phyloP scores from a whole-genome alignment of 2,329 filamentous ascomycete species.

The Aspergillus puulaauensis region DNA sequence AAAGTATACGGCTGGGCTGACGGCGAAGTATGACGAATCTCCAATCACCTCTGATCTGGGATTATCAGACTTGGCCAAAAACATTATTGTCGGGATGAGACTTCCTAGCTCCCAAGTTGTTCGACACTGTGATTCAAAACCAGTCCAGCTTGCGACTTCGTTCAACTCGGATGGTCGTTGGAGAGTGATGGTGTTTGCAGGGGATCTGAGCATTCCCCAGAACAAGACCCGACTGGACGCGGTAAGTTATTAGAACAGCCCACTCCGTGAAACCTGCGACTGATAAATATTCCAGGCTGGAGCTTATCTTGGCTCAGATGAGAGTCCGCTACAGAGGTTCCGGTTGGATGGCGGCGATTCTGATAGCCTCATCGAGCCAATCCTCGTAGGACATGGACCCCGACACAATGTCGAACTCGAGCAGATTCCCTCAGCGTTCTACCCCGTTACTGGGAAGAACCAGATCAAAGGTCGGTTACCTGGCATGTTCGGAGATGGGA shows the following conservation, averaged over 20 bases:
- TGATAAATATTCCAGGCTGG: slow-evolving; percentile 31
- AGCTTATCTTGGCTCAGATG: slow-evolving; percentile 39
- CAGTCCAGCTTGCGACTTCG: slow-evolving; percentile 52
- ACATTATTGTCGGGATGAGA: slow-evolving; percentile 48
- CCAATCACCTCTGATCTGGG: slow-evolving; percentile 41
- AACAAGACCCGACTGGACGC: slow-evolving; percentile 34
- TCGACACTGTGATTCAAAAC: slow-evolving; percentile 59
- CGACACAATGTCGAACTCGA: slow-evolving; percentile 52
- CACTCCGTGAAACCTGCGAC: slow-evolving; percentile 5
- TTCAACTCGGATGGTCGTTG: slow-evolving; percentile 55
- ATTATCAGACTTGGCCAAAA: slow-evolving; percentile 38
- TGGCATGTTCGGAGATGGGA: neutral
- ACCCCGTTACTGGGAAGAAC: slow-evolving; percentile 56
- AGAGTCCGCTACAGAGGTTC: slow-evolving; percentile 44
- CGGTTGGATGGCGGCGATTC: slow-evolving; percentile 45
- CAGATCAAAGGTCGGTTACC: slow-evolving; percentile 50
- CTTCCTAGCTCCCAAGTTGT: slow-evolving; percentile 59
- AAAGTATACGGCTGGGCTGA: slow-evolving; percentile 61
- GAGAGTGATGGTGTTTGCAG: slow-evolving; percentile 52
- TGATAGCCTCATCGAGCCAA: slow-evolving; percentile 58
- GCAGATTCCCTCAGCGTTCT: slow-evolving; percentile 57
- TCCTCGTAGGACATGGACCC: slow-evolving; percentile 54
- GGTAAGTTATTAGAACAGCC: slow-evolving; percentile 29
- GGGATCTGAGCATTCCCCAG: slow-evolving; percentile 37
- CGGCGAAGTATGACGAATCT: slow-evolving; percentile 55